A percentile compares a stretch with the other conserved stretches of the same genome.
Evolutionary conservation across 1,284 basidiomycete species (phyloP).

Genomic region (Stereum hirsutum): DNA sequence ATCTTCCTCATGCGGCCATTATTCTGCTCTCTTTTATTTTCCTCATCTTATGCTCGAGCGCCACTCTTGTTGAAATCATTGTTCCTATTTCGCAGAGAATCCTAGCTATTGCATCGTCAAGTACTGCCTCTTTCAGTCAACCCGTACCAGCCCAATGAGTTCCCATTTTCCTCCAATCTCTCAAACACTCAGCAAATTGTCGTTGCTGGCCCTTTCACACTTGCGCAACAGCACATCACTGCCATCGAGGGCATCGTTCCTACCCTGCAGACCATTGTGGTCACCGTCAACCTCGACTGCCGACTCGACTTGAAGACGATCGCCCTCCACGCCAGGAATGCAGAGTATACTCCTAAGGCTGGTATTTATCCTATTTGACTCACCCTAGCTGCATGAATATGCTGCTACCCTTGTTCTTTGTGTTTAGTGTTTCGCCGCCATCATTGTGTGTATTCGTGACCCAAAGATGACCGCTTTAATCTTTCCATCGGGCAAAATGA

Average conservation of each 20-base stretch:
- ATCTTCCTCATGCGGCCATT: too few relatives aligned
- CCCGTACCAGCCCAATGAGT: conserved; percentile 15
- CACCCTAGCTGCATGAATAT: conserved; percentile 20
- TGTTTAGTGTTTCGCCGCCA: conserved; percentile 96
- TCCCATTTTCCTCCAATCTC: conserved; percentile 15
- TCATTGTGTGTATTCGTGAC: conserved; percentile 99
- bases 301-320: conserved; percentile 98
- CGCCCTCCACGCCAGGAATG: conserved; percentile 94
- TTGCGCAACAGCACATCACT: conserved; percentile 86
- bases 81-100: too few relatives aligned
- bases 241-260: conserved; percentile 93
- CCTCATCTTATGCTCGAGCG: too few relatives aligned
- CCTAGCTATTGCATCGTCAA: too few relatives aligned
- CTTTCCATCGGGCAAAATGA: conserved; percentile 99
- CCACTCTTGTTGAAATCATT: too few relatives aligned
- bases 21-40: too few relatives aligned
- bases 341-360: conserved; percentile 99
- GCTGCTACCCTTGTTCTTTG: conserved; percentile 55
- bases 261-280: conserved; percentile 97
- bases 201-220: conserved; percentile 53
- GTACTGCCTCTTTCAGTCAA: conserved; percentile 16
- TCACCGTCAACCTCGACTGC: conserved; percentile 97
- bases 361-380: conserved; percentile 38
- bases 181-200: conserved; percentile 21
- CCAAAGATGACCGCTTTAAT: conserved; percentile 99